Percentiles rank a stretch among this genome's conserved stretches.
phyloP scores from a whole-genome alignment of 2,329 filamentous ascomycete genomes.

The Botrytis elliptica region DNA sequence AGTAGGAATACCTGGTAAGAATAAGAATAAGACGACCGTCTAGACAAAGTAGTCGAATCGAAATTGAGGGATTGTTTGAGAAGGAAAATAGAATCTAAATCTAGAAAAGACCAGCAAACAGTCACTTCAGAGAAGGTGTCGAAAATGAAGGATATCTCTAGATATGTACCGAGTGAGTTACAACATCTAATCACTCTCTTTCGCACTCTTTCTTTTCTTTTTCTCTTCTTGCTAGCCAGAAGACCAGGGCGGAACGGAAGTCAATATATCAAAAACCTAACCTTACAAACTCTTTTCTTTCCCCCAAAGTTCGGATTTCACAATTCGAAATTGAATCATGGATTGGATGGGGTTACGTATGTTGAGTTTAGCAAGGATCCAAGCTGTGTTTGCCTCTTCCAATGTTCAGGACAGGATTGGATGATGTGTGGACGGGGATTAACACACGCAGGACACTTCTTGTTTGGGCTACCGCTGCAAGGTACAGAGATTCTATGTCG shows the following conservation, averaged over 20 bases:
- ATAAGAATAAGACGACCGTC: not conserved
- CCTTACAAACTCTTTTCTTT: not conserved
- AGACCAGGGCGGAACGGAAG: not conserved
- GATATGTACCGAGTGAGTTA: not conserved
- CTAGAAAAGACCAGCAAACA: not conserved
- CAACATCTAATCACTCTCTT: not conserved
- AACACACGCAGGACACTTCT: not conserved
- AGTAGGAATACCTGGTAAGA: not conserved
- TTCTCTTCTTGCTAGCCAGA: not conserved
- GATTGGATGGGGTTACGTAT: not conserved
- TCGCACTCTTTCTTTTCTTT: not conserved
- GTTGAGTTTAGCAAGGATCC: not conserved
- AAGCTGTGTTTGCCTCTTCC: conserved; percentile 1
- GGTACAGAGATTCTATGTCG: not conserved
- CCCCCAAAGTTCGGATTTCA: not conserved
- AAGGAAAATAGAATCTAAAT: not conserved
- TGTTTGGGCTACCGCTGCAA: conserved; percentile 10
- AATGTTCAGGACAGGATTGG: conserved; percentile 6
- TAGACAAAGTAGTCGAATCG: not conserved
- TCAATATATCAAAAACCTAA: conserved; percentile 1
- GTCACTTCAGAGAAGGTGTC: not conserved
- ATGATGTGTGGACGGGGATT: not conserved
- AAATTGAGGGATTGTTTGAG: not conserved
- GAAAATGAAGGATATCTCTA: not conserved
- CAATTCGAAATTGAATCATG: not conserved